phyloP scores from a whole-genome alignment of 2,329 filamentous ascomycete genomes.

The Akanthomyces uredinophilus region DNA sequence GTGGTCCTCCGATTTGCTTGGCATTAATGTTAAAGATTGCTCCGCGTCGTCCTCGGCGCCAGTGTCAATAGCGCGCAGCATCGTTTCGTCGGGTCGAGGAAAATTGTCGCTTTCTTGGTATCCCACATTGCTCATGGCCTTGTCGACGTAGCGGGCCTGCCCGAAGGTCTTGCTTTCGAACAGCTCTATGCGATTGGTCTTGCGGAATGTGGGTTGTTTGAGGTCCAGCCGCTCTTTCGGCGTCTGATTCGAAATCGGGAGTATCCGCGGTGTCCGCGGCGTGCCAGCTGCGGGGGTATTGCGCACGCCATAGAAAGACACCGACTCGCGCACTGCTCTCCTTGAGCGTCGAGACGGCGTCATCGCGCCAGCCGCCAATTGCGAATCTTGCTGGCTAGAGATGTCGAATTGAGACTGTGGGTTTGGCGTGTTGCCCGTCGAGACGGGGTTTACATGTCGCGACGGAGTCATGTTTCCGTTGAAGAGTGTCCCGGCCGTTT shows the following conservation, averaged over 20 bases:
- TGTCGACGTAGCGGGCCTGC: constrained; percentile 87
- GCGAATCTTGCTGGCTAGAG: constrained; percentile 23
- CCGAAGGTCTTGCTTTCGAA: constrained; percentile 83
- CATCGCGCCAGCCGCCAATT: constrained; percentile 17
- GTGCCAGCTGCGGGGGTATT: constrained; percentile 37
- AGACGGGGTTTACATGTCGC: constrained; percentile 39
- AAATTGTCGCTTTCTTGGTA: constrained; percentile 95
- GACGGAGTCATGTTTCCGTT: constrained; percentile 43
- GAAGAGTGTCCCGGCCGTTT: constrained; percentile 34
- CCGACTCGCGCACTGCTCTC: constrained; percentile 46
- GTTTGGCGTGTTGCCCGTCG: constrained; percentile 39
- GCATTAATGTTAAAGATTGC: constrained; percentile 26
- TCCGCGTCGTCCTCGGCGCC: constrained; percentile 57
- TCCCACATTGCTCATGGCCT: constrained; percentile 91
- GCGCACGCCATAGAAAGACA: constrained; percentile 49
- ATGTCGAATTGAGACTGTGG: constrained; percentile 24
- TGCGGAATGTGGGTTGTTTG: constrained; percentile 68
- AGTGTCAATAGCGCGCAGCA: constrained; percentile 59
- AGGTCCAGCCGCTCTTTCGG: constrained; percentile 75
- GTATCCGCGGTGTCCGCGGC: constrained; percentile 57
- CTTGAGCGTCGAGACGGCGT: constrained; percentile 33
- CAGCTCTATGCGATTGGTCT: constrained; percentile 70
- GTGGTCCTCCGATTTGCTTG: constrained; percentile 26
- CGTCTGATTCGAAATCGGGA: constrained; percentile 75
- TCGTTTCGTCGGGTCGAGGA: constrained; percentile 65